Conservation (phyloP, 2,329 filamentous ascomycete species). For the Ophiostoma tasmaniense region DNA sequence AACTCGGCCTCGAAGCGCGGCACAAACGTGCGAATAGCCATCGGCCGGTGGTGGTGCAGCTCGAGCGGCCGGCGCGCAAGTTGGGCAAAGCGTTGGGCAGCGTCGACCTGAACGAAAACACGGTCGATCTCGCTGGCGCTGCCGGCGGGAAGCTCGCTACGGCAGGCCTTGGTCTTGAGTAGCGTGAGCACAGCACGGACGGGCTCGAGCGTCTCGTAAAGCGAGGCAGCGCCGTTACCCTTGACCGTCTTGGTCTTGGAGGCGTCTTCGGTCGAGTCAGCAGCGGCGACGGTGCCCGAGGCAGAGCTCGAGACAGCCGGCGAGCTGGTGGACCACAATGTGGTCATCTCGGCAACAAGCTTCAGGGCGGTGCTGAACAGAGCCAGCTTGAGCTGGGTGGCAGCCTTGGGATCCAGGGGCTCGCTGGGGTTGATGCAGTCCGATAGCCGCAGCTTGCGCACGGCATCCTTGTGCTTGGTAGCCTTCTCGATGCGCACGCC, state of each 20-base stretch:
- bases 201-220: conserved; percentile 69
- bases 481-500: conserved; percentile 50
- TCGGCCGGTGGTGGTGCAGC: conserved; percentile 79
- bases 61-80: conserved; percentile 68
- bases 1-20: conserved; percentile 96
- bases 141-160: conserved; percentile 39
- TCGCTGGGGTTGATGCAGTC: conserved; percentile 22
- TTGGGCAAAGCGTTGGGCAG: conserved; percentile 52
- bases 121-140: conserved; percentile 36
- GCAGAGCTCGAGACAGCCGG: not conserved
- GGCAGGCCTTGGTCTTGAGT: conserved; percentile 38
- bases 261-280: not conserved
- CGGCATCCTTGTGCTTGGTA: conserved; percentile 20
- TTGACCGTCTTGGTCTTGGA: conserved; percentile 7
- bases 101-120: conserved; percentile 38
- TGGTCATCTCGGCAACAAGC: conserved; percentile 56
- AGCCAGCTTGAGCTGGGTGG: conserved; percentile 42
- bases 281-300: not conserved
- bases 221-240: conserved; percentile 55
- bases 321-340: conserved; percentile 50
- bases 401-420: conserved; percentile 25
- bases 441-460: conserved; percentile 16
- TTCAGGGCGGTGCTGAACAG: conserved; percentile 55
- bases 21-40: conserved; percentile 78
- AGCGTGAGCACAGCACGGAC: conserved; percentile 50